Evolutionary conservation across 23 red algal genomes (phyloP), one percentile per base, ranked within the genome.

Genomic region (Gracilaria gracilis): DNA sequence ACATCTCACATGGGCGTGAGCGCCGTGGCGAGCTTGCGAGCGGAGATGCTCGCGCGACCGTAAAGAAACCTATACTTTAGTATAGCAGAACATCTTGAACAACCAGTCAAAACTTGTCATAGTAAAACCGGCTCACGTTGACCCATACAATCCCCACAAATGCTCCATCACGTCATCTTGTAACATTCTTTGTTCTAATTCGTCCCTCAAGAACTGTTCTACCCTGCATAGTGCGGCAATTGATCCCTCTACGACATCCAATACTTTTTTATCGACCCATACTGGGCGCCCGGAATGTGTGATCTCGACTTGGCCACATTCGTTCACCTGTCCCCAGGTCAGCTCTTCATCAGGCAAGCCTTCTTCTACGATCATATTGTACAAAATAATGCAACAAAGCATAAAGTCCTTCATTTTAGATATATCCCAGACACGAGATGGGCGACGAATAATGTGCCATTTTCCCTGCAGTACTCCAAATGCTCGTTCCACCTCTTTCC

Each of bases 291-390:
- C 38, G 34, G 11, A 24, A 0, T 61, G 27, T 12, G 70, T 33
- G 17, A 35, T 34, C 14, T 28, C 59, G n/a, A 14, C 32, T 50
- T 24, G n/a, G 15, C 13, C 20, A 15, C 14, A 11, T 42, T 11
- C 29, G 39, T 37, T 0, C 29, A 21, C 29, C 20, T 69, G 59
- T 46, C 15, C 37, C 58, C 62, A 47, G 11, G 20, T 55, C 37
- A 27, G 15, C 36, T 55, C 36, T 31, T 74, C 44, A 0, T 75
- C 67, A 51, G 33, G 25, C 36, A 54, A 21, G 37, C 66, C 0
- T 19, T 61, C 59, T 23, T 89, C 69, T 9, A 89, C 85, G 20
- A 89, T 66, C 85, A 89, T 89, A 57, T 89, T 89, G 37, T 78
- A 67, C 17, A 89, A 61, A 59, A 89, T 57, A 21, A 89, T 89